Base-by-base conservation (phyloP, 1,284 basidiomycete species). In the Bjerkandera adusta region DNA sequence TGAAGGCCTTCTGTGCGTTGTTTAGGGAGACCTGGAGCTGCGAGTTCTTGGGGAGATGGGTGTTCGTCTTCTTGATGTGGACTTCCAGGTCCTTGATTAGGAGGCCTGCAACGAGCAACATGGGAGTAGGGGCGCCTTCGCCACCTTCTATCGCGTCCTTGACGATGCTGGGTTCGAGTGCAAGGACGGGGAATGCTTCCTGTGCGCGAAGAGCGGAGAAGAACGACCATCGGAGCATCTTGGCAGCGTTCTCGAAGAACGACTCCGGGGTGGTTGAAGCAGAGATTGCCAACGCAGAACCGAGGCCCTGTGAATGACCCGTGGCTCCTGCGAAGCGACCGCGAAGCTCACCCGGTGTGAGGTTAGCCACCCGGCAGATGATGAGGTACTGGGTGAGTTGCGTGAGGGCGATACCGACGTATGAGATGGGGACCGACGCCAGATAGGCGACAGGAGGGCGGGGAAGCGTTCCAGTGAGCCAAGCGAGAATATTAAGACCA, bases 301-400 rank as follows among this genome's bases (percentile, higher is more conserved):
- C 85, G 57, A 99, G 83, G 1, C 96, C 97, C 68, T 98, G 96
- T 5, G 93, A 97, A 71, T 99, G 96, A 37, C 96, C 96, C 10
- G 96, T 98, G 4, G 92, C 83, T 43, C 95, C 96, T 25, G 82
- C 76, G 54, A 97, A 78, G 47, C 81, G 79, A 37, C 75, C 69
- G 42, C 89, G 82, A 63, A 97, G 78, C 59, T 94, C 81, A 15
- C 84, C 89, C 0, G 94, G 94, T 2, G 79, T 81, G 36, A 94
- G 69, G 47, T 83, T 81, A 21, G 83, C 71, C 45, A 89, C 83
- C 43, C 83, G 85, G 62, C 87, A 88, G 21, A 86, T 77, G 46
- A 89, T 77, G 53, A 97, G 77, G 68, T 97, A 99, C 65, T 98
- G 96, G 5, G 85, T 81, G 61, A 99, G 85, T 66, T 99, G 96